These are phyloP conservation scores for Chloris gayana DNA, from an alignment of 176 grass and related monocot species.

Conservation along the genomic window DNA sequence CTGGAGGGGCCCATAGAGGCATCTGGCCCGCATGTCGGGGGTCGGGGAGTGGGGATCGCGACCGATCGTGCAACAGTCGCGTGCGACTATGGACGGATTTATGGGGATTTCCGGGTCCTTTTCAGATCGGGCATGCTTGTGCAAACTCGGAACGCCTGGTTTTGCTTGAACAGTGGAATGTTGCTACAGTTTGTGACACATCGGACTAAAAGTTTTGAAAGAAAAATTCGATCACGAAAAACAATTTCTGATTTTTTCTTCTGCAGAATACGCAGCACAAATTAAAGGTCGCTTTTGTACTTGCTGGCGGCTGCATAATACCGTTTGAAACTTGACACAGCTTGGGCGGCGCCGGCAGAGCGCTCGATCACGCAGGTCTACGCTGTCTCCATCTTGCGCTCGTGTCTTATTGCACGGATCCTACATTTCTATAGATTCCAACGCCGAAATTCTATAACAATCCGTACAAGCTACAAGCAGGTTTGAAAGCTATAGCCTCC, in stretches of 20 bases:
- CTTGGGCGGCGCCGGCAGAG: conserved; percentile 1
- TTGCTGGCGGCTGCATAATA: neutral
- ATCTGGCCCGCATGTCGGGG: neutral
- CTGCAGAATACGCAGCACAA: neutral
- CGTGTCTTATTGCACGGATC: neutral
- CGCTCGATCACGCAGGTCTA: neutral
- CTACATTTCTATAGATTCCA: no score
- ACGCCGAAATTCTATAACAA: neutral
- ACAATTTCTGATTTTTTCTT: neutral
- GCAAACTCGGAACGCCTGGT: neutral
- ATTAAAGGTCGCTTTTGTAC: neutral
- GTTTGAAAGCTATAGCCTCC: neutral
- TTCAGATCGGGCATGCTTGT: neutral
- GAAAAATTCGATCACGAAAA: neutral
- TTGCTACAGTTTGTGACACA: neutral
- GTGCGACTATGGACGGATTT: neutral
- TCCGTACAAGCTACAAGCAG: neutral
- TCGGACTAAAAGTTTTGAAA: neutral
- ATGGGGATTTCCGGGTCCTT: neutral
- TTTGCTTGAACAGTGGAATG: neutral
- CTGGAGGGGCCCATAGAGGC: neutral
- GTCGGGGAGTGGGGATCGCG: neutral
- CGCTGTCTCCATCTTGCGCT: neutral
- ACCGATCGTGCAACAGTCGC: neutral
- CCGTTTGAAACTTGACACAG: neutral